A percentile compares a stretch with the other conserved stretches of the same genome.
phyloP scores from a whole-genome alignment of 345 rosid genomes.

The Excoecaria cochinchinensis region DNA sequence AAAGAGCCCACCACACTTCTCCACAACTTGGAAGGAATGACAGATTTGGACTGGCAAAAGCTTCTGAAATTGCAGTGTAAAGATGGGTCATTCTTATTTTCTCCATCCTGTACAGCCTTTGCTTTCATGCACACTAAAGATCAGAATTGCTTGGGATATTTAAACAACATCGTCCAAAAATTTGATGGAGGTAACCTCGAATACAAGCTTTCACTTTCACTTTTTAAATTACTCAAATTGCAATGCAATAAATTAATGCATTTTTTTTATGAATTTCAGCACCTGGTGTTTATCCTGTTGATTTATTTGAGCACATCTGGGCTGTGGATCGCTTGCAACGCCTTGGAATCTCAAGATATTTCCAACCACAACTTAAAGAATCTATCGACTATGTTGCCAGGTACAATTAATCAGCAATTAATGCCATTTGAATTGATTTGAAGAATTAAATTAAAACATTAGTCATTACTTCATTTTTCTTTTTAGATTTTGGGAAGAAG shows the following conservation, averaged over 20 bases:
- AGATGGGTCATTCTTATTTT: slow-evolving; percentile 91
- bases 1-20: slow-evolving; percentile 84
- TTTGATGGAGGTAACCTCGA: slow-evolving; percentile 81
- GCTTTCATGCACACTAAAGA: slow-evolving; percentile 85
- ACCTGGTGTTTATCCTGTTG: slow-evolving; percentile 90
- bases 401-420: slow-evolving; percentile 31
- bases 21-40: slow-evolving; percentile 94
- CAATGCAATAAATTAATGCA: no score
- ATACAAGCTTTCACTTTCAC: neutral
- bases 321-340: slow-evolving; percentile 87
- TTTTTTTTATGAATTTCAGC: slow-evolving; percentile 30
- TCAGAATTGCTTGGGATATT: slow-evolving; percentile 53
- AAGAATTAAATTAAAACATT: neutral
- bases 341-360: slow-evolving; percentile 84
- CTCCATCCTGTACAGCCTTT: slow-evolving; percentile 93
- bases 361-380: slow-evolving; percentile 57
- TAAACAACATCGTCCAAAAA: slow-evolving; percentile 55
- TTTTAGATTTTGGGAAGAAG: slow-evolving; percentile 68
- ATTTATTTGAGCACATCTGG: slow-evolving; percentile 89
- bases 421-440: no score
- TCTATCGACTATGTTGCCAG: slow-evolving; percentile 64
- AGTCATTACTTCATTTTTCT: neutral
- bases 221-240: slow-evolving; percentile 3
- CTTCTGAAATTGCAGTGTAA: slow-evolving; percentile 69
- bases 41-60: slow-evolving; percentile 72